Percentiles rank a stretch among this genome's conserved stretches.
These are phyloP conservation scores for Cystobasidium pallidum DNA, from an alignment of 1,284 basidiomycete species.

Conservation along the genomic window DNA sequence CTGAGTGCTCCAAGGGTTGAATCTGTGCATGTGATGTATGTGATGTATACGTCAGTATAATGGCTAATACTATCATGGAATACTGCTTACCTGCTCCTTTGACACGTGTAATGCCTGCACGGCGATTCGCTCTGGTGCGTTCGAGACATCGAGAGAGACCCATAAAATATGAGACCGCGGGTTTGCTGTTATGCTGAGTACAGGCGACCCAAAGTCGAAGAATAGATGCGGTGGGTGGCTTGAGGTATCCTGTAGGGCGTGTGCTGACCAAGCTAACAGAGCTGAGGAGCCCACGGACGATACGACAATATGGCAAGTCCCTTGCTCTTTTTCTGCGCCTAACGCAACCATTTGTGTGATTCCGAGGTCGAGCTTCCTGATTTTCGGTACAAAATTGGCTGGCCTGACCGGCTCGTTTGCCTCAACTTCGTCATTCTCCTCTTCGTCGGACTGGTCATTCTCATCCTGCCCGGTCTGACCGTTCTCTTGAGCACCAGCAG, in stretches of 20 bases:
- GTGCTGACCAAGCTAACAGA: conserved; percentile 28
- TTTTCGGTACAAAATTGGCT: conserved; percentile 10
- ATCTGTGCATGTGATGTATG: conserved; percentile 15
- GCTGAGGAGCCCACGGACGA: conserved; percentile 34
- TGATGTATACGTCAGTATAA: not conserved
- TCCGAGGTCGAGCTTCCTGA: conserved; percentile 36
- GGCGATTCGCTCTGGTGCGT: not conserved
- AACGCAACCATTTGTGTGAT: conserved; percentile 48
- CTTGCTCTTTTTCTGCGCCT: not conserved
- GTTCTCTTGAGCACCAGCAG: conserved; percentile 18
- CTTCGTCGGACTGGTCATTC: conserved; percentile 10
- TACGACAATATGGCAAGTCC: not conserved
- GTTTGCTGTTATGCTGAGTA: conserved; percentile 47
- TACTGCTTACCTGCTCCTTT: conserved; percentile 13
- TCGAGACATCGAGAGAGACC: conserved; percentile 42
- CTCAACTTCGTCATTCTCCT: conserved; percentile 24
- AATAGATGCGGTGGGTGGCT: conserved; percentile 36
- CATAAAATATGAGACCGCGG: conserved; percentile 8
- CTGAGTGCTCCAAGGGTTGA: not conserved
- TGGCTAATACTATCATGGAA: not conserved
- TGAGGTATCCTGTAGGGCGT: conserved; percentile 7
- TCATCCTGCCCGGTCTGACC: conserved; percentile 39
- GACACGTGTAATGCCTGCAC: conserved; percentile 16
- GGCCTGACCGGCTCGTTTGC: not conserved
- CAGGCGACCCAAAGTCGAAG: conserved; percentile 46